Conservation (phyloP, 768 basidiomycete species). For the Lenzites betulinus region DNA sequence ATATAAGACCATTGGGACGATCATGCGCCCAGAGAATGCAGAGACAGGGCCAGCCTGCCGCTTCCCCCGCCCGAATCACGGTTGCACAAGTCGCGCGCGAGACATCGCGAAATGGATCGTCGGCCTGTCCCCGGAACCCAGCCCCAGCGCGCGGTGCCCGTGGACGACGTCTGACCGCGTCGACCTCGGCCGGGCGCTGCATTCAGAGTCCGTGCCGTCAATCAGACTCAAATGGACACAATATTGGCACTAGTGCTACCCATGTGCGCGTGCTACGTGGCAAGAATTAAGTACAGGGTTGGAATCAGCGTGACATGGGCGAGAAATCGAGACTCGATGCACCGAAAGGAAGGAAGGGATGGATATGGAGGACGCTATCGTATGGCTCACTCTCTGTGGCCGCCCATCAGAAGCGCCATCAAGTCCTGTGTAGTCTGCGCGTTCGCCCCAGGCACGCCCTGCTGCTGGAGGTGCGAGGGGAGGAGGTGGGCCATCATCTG, state of each 20-base stretch:
- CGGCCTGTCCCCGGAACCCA: not conserved
- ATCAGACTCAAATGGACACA: not conserved
- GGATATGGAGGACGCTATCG: conserved; percentile 7
- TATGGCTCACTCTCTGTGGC: conserved; percentile 61
- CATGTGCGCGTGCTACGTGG: conserved; percentile 7
- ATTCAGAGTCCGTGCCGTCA: not conserved
- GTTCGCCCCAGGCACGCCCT: conserved; percentile 48
- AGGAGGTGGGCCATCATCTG: conserved; percentile 54
- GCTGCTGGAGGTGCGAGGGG: conserved; percentile 65
- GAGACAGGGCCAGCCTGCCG: not conserved
- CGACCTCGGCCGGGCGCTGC: not conserved
- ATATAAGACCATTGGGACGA: too few species aligned
- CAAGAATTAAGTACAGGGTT: conserved; percentile 20
- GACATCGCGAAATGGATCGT: not conserved
- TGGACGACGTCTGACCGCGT: not conserved
- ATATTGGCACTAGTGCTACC: not conserved
- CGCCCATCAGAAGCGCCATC: conserved; percentile 84
- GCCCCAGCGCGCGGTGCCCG: not conserved
- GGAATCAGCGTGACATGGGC: conserved; percentile 3
- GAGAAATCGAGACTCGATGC: not conserved
- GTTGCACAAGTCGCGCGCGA: not conserved
- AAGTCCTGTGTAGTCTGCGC: conserved; percentile 70
- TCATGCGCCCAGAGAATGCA: too few species aligned
- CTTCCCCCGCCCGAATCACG: not conserved
- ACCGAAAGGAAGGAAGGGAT: not conserved